Percentiles rank a stretch among this genome's conserved stretches.
phyloP scores from a whole-genome alignment of 495 filamentous ascomycete species.

The Penicillium cinerascens region DNA sequence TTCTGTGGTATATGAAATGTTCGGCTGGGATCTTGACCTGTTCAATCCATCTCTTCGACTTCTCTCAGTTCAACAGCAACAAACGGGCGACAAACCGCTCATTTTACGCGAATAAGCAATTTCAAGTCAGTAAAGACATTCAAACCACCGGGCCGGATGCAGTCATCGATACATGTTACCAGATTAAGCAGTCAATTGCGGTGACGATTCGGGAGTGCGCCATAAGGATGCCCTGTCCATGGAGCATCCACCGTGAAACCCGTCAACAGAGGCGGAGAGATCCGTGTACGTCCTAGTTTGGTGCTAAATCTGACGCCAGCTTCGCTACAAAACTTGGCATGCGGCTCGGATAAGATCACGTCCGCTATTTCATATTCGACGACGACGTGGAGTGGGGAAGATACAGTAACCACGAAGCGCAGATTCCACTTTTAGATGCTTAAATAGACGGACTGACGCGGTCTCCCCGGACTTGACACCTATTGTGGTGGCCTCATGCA shows the following conservation, averaged over 20 bases:
- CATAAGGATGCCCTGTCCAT: background rate
- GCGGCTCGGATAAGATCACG: background rate
- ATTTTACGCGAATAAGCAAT: no score
- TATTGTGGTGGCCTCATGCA: constrained; percentile 1
- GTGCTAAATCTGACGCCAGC: background rate
- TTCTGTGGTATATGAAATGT: no score
- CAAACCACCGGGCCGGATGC: background rate
- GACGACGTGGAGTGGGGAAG: background rate
- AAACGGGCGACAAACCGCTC: no score
- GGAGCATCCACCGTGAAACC: background rate
- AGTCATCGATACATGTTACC: background rate
- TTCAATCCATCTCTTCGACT: no score
- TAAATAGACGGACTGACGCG: background rate
- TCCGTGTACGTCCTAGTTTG: background rate
- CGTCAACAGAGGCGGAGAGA: background rate
- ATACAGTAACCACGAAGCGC: no score
- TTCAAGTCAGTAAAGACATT: background rate
- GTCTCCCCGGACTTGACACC: constrained; percentile 1
- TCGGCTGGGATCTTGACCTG: no score
- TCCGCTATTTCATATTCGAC: background rate
- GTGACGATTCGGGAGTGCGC: background rate
- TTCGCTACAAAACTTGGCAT: background rate
- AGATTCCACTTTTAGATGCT: background rate
- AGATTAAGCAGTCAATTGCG: background rate
- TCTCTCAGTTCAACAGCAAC: no score